Evolutionary conservation across 2,329 filamentous ascomycete species (phyloP), one percentile per base, ranked within the genome.

Genomic region (Xylariaceae sp.): DNA sequence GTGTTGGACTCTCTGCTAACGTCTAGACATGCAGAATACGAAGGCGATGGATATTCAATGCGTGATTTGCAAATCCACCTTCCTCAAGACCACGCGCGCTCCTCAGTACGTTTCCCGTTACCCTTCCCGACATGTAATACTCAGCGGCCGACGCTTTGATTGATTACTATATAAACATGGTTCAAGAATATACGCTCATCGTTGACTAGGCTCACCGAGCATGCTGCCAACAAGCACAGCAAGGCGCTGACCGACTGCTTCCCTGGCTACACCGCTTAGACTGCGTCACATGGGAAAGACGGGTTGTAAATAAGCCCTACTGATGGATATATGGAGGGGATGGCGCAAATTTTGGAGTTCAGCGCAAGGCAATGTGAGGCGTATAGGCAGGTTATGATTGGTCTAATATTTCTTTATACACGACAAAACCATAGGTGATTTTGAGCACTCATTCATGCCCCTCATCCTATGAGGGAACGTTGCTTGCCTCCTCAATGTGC

Each of bases 41-140:
- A 77, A 85, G 63, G 87, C 88, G 55, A 87, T 84, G 76, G 85
- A 81, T 67, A 88, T 91, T 71, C 85, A 89, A 72, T 92, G 88
- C 79, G 74, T 81, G 62, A 77, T 84, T 66, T 92, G 88, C 86
- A 87, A 85, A 73, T 81, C 86, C 63, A 88, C 86, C 29, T 91
- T 92, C 75, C 80, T 91, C 63, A 86, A 86, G 76, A 92, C 88
- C 34, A 86, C 85, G 57, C 86, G 86, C 68, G 83, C 80, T 57
- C 85, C 85, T 65, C 84, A 86, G 82, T 85, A 76, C 62, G 81
- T 74, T 41, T 39, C 21, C 41, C 46, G 19, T 21, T 41, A 45
- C 52, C 30, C 30, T 43, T 22, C 16, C 34, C 55, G 51, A 43
- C 39, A 29, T 21, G 12, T 19, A 10, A 13, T 18, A 32, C 29